Base-by-base conservation (phyloP, 2,329 filamentous ascomycete genomes). In the Paraphaeosphaeria minitans region DNA sequence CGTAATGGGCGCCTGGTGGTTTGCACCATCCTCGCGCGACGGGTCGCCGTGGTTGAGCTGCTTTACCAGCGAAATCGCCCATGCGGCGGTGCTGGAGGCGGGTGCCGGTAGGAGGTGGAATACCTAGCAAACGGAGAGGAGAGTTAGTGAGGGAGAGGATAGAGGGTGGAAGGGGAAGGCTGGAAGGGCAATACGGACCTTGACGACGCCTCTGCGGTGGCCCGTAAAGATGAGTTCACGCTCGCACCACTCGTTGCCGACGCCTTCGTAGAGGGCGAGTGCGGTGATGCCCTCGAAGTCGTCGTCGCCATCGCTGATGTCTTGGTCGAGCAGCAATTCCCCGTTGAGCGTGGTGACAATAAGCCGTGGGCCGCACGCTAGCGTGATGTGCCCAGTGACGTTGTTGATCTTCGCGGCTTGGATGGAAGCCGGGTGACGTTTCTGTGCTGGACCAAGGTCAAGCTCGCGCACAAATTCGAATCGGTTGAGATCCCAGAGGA, bases 401-500 rank as follows among this genome's bases (percentile, higher is more conserved):
- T 97, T 93, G 72, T 97, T 96, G 76, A 99, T 93, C 12, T 85
- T 84, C 0, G 92, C 92, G 65, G 91, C 94, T 77, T 96, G 86
- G 3, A 82, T 66, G 0, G 74, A 61, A 2, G 71, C 61, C 0
- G 66, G 65, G 19, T 65, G 63, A 2, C 66, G 61, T 48, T 58
- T 67, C 8, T 75, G 69, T 13, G 60, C 39, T 1, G 65, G 33
- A 0, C 73, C 73, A 0, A 76, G 66, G 54, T 87, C 87, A 22
- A 94, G 81, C 75, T 87, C 89, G 46, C 92, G 87, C 6, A 98
- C 88, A 69, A 97, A 96, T 53, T 92, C 90, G 13, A 93, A 85
- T 16, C 92, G 87, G 75, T 98, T 99, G 4, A 99, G 83, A 74
- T 98, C 95, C 95, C 95, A 99, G 3, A 98, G 82, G 69, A 96